A percentile compares a stretch with the other conserved stretches of the same genome.
Conservation (phyloP, 768 basidiomycete species). For the Daedaleopsis sinensis region DNA sequence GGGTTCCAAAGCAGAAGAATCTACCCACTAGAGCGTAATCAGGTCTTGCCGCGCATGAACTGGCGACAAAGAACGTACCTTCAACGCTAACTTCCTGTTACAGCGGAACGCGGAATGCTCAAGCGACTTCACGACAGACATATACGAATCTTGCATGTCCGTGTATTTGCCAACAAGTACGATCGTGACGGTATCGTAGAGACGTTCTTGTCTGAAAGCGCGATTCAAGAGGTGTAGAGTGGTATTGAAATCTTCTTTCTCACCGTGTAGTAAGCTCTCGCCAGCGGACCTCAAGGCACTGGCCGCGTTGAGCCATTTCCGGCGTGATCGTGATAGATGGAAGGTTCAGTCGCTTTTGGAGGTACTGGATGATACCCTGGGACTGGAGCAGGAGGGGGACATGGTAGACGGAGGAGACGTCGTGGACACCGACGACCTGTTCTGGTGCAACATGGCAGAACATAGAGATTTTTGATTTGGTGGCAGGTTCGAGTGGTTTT, state of each 20-base stretch:
- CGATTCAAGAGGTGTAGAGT: neutral
- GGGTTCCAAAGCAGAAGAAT: slow-evolving; percentile 88
- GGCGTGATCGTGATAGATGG: slow-evolving; percentile 54
- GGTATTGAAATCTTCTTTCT: neutral
- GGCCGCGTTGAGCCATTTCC: slow-evolving; percentile 63
- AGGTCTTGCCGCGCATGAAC: neutral
- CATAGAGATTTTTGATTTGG: slow-evolving; percentile 97
- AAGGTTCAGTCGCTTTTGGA: slow-evolving; percentile 82
- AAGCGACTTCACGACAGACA: slow-evolving; percentile 95
- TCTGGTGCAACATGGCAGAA: slow-evolving; percentile 94
- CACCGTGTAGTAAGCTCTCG: slow-evolving; percentile 81
- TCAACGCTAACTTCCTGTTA: slow-evolving; percentile 77
- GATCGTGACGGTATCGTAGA: slow-evolving; percentile 87
- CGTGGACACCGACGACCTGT: slow-evolving; percentile 94
- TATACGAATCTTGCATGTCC: slow-evolving; percentile 95
- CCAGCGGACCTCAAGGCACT: slow-evolving; percentile 75
- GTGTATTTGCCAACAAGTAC: slow-evolving; percentile 98
- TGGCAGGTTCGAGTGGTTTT: slow-evolving; percentile 77
- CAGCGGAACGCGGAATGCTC: slow-evolving; percentile 97
- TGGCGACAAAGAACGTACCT: slow-evolving; percentile 50
- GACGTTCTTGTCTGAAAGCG: slow-evolving; percentile 78
- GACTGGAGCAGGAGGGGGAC: slow-evolving; percentile 90
- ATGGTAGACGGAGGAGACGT: slow-evolving; percentile 96
- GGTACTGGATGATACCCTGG: slow-evolving; percentile 89
- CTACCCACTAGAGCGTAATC: slow-evolving; percentile 76